Evolutionary conservation across 2,329 filamentous ascomycete species (phyloP).

Genomic region (Alternaria longipes): DNA sequence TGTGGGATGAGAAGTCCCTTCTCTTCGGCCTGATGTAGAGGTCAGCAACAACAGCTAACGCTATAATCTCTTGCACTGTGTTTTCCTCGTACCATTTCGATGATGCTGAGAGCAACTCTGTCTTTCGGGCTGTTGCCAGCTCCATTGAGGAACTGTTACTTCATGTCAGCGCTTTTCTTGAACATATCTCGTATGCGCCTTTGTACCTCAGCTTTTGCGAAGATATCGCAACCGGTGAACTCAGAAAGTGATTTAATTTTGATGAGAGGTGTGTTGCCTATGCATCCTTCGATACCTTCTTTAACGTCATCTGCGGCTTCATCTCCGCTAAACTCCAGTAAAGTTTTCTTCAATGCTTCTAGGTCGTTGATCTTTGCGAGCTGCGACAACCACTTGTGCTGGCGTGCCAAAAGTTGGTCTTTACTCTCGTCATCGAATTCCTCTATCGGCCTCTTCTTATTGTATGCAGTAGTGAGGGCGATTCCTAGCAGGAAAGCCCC

Average conservation of each 20-base stretch:
- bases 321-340: constrained; percentile 29
- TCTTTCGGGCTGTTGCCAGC: constrained; percentile 95
- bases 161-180: constrained; percentile 6
- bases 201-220: constrained; percentile 84
- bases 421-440: constrained; percentile 20
- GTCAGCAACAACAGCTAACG: constrained; percentile 14
- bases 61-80: not conserved
- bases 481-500: constrained; percentile 81
- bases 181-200: not conserved
- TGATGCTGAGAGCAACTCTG: constrained; percentile 90
- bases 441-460: constrained; percentile 31
- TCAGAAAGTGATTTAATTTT: constrained; percentile 85
- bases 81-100: constrained; percentile 63
- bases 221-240: constrained; percentile 85
- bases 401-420: constrained; percentile 31
- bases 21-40: constrained; percentile 71
- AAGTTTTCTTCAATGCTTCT: constrained; percentile 35
- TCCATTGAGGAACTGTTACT: constrained; percentile 79
- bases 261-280: constrained; percentile 92
- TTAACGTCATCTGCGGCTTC: constrained; percentile 59
- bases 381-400: constrained; percentile 29
- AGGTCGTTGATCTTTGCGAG: constrained; percentile 38
- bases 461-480: constrained; percentile 64
- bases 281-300: constrained; percentile 87
- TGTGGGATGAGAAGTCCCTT: constrained; percentile 77